These are phyloP conservation scores for Cyclostephanos tholiformis DNA, from an alignment of 108 stramenopile genomes.

Conservation along the genomic window DNA sequence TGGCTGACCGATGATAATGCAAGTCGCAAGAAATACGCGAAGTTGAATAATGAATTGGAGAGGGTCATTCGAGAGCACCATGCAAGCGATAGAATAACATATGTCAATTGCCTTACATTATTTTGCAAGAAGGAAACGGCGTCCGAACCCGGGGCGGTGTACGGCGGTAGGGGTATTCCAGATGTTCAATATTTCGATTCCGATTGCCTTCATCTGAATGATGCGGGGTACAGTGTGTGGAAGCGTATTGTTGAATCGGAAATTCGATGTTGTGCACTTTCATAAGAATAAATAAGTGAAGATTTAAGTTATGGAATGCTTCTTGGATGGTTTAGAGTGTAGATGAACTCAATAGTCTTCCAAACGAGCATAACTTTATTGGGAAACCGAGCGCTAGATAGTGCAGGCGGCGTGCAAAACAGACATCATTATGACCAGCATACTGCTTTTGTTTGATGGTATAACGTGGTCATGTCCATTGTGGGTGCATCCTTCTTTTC, in stretches of 20 bases:
- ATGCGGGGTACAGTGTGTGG: slow-evolving; percentile 72
- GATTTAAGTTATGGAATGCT: background rate
- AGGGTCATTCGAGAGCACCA: slow-evolving; percentile 45
- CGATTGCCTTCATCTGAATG: slow-evolving; percentile 73
- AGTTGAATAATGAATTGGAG: slow-evolving; percentile 60
- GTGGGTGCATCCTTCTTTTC: too few species aligned
- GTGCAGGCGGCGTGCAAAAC: too few species aligned
- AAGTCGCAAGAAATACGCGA: slow-evolving; percentile 63
- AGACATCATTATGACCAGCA: too few species aligned
- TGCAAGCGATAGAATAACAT: slow-evolving; percentile 38
- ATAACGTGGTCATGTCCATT: too few species aligned
- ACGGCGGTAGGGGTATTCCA: slow-evolving; percentile 63
- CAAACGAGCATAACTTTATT: background rate
- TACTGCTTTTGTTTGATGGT: too few species aligned
- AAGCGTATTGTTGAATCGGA: slow-evolving; percentile 38
- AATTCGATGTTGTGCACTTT: background rate
- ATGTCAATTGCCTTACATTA: slow-evolving; percentile 69
- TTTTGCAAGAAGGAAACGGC: slow-evolving; percentile 65
- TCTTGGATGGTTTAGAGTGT: background rate
- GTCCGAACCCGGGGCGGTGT: slow-evolving; percentile 54
- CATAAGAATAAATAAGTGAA: background rate
- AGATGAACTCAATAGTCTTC: background rate
- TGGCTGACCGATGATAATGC: slow-evolving; percentile 64
- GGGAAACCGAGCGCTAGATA: background rate
- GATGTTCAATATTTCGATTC: slow-evolving; percentile 58